Evolutionary conservation across 305 asterid species (phyloP).

Genomic region (Fraxinus platypoda): DNA sequence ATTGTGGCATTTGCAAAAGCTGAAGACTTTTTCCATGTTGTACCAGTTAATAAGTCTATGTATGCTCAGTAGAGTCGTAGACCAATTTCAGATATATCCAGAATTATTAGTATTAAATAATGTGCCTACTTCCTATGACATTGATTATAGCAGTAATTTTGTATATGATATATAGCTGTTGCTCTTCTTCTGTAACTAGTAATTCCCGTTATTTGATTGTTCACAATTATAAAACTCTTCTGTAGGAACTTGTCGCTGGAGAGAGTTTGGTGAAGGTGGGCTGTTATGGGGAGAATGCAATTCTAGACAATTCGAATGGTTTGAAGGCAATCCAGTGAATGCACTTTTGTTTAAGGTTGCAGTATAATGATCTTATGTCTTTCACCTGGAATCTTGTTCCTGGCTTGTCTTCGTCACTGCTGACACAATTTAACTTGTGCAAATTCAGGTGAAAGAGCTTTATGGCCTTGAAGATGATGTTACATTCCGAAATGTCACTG

Average conservation of each 20-base stretch:
- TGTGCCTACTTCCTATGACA: background rate
- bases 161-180: background rate
- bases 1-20: background rate
- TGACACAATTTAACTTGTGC: constrained; percentile 24
- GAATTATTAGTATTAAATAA: background rate
- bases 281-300: constrained; percentile 94
- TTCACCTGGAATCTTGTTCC: constrained; percentile 6
- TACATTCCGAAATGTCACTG: constrained; percentile 78
- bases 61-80: background rate
- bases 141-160: background rate
- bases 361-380: constrained; percentile 21
- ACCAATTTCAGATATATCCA: background rate
- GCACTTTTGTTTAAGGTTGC: constrained; percentile 77
- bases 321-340: constrained; percentile 62
- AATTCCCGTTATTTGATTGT: constrained; percentile 23
- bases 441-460: constrained; percentile 81
- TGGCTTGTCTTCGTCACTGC: constrained; percentile 2
- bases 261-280: constrained; percentile 99
- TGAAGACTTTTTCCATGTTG: background rate
- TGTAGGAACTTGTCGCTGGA: constrained; percentile 95
- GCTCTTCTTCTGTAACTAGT: constrained; percentile 1
- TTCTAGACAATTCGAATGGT: constrained; percentile 83
- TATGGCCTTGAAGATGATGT: constrained; percentile 77
- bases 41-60: background rate
- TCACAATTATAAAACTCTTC: constrained; percentile 21